phyloP scores from a whole-genome alignment of 352 stramenopile species.

The Phytophthora hibernalis region DNA sequence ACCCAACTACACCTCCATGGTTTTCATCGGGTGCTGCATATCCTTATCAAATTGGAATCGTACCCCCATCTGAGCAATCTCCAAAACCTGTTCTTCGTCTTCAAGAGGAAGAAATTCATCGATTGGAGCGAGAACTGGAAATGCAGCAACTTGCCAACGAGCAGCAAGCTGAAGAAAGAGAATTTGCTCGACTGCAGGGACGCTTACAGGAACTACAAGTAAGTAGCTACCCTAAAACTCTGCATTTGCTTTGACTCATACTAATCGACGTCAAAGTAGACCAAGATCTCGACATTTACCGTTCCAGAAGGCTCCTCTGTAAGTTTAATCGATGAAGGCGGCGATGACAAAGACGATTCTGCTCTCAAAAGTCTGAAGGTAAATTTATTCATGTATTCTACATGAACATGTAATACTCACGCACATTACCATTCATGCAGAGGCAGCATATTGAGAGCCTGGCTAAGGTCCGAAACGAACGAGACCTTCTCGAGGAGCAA shows the following conservation, averaged over 20 bases:
- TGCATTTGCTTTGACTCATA: slow-evolving; percentile 7
- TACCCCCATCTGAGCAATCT: slow-evolving; percentile 7
- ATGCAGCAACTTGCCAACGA: slow-evolving; percentile 20
- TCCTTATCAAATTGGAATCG: slow-evolving; percentile 7
- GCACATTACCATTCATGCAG: slow-evolving; percentile 17
- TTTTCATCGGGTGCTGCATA: slow-evolving; percentile 3
- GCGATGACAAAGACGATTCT: slow-evolving; percentile 31
- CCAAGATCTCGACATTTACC: slow-evolving; percentile 35
- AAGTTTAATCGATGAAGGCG: not conserved
- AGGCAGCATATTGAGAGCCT: slow-evolving; percentile 52
- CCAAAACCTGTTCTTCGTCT: slow-evolving; percentile 16
- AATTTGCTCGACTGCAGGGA: slow-evolving; percentile 34
- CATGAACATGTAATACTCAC: not conserved
- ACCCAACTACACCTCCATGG: slow-evolving; percentile 18
- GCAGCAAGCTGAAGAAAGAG: slow-evolving; percentile 30
- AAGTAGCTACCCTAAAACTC: slow-evolving; percentile 3
- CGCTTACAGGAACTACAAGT: slow-evolving; percentile 37
- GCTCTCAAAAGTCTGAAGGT: slow-evolving; percentile 54
- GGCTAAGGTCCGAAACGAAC: slow-evolving; percentile 57
- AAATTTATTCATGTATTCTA: slow-evolving; percentile 3
- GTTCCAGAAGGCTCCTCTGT: slow-evolving; percentile 4
- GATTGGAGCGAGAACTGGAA: slow-evolving; percentile 39
- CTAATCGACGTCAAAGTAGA: slow-evolving; percentile 41
- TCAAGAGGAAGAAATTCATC: slow-evolving; percentile 35
- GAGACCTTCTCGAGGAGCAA: slow-evolving; percentile 64